Conservation (phyloP, 2,329 filamentous ascomycete species). For the Pseudopithomyces chartarum region DNA sequence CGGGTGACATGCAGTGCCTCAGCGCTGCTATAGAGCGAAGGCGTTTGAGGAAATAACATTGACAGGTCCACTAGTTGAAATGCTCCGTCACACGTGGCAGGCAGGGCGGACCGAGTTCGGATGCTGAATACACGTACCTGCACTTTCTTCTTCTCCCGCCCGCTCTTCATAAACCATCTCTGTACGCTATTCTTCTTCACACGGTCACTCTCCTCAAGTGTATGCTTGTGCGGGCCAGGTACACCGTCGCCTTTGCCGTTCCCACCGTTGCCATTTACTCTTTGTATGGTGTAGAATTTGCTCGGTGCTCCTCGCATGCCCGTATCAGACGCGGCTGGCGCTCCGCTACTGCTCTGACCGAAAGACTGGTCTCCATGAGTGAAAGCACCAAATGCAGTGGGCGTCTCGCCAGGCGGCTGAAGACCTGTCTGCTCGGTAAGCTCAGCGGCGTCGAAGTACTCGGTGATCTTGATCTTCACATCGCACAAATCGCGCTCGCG, state of each 20-base stretch:
- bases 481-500: slow-evolving; percentile 80
- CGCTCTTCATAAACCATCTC: slow-evolving; percentile 66
- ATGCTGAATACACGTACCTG: slow-evolving; percentile 31
- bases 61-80: neutral
- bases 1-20: slow-evolving; percentile 8
- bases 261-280: slow-evolving; percentile 76
- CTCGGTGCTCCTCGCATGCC: slow-evolving; percentile 19
- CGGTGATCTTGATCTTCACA: slow-evolving; percentile 85
- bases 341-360: slow-evolving; percentile 17
- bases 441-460: slow-evolving; percentile 67
- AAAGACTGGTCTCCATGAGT: slow-evolving; percentile 27
- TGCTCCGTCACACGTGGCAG: neutral
- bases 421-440: slow-evolving; percentile 41
- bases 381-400: neutral
- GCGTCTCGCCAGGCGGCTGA: slow-evolving; percentile 24
- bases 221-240: slow-evolving; percentile 75
- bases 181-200: slow-evolving; percentile 83
- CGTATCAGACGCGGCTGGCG: slow-evolving; percentile 24
- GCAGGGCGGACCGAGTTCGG: neutral
- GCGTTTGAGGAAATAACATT: neutral
- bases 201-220: slow-evolving; percentile 73
- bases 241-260: slow-evolving; percentile 74
- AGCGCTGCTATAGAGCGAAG: slow-evolving; percentile 14
- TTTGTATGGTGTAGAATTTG: slow-evolving; percentile 70
- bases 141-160: slow-evolving; percentile 67